Evolutionary conservation across 139 green algal species (phyloP).

Genomic region (Pycnococcus provasolii): DNA sequence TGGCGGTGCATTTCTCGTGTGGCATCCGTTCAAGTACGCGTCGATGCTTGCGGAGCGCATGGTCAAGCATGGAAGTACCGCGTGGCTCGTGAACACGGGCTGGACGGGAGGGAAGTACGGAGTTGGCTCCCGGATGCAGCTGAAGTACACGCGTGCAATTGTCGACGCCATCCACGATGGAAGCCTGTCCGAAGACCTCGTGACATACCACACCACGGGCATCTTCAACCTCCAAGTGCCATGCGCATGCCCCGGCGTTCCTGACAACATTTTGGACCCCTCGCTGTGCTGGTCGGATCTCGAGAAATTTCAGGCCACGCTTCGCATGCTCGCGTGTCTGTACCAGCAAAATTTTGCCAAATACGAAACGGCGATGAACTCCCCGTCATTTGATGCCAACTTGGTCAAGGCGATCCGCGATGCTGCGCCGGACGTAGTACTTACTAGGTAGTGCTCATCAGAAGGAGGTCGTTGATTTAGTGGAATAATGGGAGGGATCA

Average conservation of each 20-base stretch:
- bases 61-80: conserved; percentile 59
- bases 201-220: conserved; percentile 35
- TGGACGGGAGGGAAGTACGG: conserved; percentile 61
- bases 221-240: conserved; percentile 77
- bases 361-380: too few species aligned
- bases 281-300: conserved; percentile 47
- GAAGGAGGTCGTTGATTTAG: too few species aligned
- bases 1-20: conserved; percentile 50
- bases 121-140: conserved; percentile 73
- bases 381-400: too few species aligned
- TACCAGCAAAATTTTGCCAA: too few species aligned
- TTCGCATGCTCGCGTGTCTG: conserved; percentile 38
- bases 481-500: too few species aligned
- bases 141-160: conserved; percentile 85
- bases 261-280: conserved; percentile 57
- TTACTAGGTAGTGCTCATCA: too few species aligned
- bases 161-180: conserved; percentile 89
- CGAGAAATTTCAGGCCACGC: conserved; percentile 47
- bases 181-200: conserved; percentile 50
- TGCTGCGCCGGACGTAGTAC: too few species aligned
- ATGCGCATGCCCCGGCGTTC: conserved; percentile 45
- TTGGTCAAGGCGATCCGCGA: too few species aligned
- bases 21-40: conserved; percentile 80
- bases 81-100: conserved; percentile 85
- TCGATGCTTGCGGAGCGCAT: conserved; percentile 82